Percentiles rank a stretch among this genome's conserved stretches.
Conservation (phyloP, 1,284 basidiomycete genomes). For the Xerocomus amazonicus region DNA sequence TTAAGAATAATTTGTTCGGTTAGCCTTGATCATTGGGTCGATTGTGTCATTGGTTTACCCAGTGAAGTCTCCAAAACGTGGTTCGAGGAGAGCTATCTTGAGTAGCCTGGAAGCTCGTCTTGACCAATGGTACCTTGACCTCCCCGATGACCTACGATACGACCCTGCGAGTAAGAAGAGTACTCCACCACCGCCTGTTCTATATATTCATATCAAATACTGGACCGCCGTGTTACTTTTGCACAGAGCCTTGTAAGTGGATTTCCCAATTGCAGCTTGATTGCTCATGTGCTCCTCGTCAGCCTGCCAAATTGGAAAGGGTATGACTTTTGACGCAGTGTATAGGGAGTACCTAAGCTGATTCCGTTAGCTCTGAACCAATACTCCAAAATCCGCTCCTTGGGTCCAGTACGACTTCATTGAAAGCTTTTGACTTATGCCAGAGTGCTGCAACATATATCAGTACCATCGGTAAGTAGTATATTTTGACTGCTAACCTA, state of each 20-base stretch:
- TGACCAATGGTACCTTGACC: conserved; percentile 72
- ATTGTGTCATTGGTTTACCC: conserved; percentile 76
- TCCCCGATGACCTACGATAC: conserved; percentile 65
- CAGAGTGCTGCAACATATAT: conserved; percentile 75
- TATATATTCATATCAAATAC: conserved; percentile 75
- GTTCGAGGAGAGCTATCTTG: conserved; percentile 47
- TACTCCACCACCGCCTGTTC: conserved; percentile 59
- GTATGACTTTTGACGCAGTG: conserved; percentile 31
- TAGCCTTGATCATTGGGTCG: conserved; percentile 59
- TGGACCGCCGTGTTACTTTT: conserved; percentile 75
- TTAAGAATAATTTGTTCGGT: conserved; percentile 3
- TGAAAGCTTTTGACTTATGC: conserved; percentile 74
- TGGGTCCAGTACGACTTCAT: conserved; percentile 32
- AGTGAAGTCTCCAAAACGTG: conserved; percentile 49
- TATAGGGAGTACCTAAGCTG: not conserved
- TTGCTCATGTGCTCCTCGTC: conserved; percentile 3
- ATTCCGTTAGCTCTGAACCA: conserved; percentile 38
- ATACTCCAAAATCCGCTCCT: conserved; percentile 40
- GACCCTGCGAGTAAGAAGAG: conserved; percentile 50
- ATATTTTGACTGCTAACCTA: not conserved
- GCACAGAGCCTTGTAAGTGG: conserved; percentile 76
- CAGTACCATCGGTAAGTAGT: conserved; percentile 56
- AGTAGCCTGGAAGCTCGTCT: conserved; percentile 62
- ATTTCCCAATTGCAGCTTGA: conserved; percentile 1
- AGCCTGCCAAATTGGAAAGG: conserved; percentile 69